Evolutionary conservation across 2,329 filamentous ascomycete species (phyloP).

Genomic region (Colletotrichum incanum): DNA sequence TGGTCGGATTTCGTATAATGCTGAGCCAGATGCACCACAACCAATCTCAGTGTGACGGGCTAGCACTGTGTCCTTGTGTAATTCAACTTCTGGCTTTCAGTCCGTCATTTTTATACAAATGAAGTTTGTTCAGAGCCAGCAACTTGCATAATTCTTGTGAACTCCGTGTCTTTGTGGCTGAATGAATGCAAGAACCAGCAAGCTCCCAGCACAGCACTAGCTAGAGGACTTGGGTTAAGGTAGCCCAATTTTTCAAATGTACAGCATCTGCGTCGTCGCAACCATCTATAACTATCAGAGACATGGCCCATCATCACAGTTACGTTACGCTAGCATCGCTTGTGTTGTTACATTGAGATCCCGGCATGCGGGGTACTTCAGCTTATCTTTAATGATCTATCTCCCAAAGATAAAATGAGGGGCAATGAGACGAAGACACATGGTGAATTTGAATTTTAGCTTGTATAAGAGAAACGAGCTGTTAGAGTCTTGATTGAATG

Average conservation of each 20-base stretch:
- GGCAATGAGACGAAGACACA: not conserved
- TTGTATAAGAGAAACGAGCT: not conserved
- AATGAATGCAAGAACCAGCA: not conserved
- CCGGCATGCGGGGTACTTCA: slow-evolving; percentile 8
- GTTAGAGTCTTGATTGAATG: not conserved
- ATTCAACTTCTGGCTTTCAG: too few species aligned
- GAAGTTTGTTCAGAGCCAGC: not conserved
- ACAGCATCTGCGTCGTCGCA: not conserved
- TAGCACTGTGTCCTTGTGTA: not conserved
- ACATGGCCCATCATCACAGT: not conserved
- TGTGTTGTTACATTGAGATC: slow-evolving; percentile 16
- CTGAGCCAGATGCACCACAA: slow-evolving; percentile 60
- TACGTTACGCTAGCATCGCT: slow-evolving; percentile 15
- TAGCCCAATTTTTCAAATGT: too few species aligned
- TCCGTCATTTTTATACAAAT: not conserved
- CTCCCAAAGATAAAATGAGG: not conserved
- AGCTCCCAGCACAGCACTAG: not conserved
- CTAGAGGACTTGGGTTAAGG: too few species aligned
- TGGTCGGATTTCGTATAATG: slow-evolving; percentile 67
- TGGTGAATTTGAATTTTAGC: not conserved
- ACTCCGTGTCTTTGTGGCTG: not conserved
- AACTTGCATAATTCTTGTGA: not conserved
- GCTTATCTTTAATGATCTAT: slow-evolving; percentile 13
- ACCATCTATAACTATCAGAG: not conserved
- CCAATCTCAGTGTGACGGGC: slow-evolving; percentile 47